phyloP scores from a whole-genome alignment of 2,329 filamentous ascomycete genomes.

The Diplodia sapinea region DNA sequence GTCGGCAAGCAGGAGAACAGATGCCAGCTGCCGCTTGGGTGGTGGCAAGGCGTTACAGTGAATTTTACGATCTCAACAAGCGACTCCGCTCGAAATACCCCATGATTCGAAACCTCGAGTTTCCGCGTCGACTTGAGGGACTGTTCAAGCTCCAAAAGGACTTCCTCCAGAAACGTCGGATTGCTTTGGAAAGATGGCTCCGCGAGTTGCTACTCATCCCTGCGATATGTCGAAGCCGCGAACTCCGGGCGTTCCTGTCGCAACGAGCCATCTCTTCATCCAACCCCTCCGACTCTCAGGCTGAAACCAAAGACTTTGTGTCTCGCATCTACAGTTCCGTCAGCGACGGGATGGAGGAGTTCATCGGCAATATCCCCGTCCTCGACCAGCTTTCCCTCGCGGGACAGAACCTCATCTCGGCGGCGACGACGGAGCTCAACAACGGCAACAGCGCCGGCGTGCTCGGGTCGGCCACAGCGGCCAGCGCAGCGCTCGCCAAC shows the following conservation, averaged over 20 bases:
- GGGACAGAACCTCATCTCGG: slow-evolving; percentile 86
- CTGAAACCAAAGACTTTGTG: slow-evolving; percentile 77
- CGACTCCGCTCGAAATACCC: slow-evolving; percentile 83
- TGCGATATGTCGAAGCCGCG: slow-evolving; percentile 91
- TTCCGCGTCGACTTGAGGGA: slow-evolving; percentile 80
- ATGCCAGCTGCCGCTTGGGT: slow-evolving; percentile 97
- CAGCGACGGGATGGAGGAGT: slow-evolving; percentile 97
- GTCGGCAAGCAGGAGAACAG: slow-evolving; percentile 86
- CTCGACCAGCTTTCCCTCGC: slow-evolving; percentile 92
- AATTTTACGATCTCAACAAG: slow-evolving; percentile 95
- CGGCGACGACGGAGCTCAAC: slow-evolving; percentile 63
- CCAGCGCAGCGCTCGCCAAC: slow-evolving; percentile 53
- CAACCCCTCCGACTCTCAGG: slow-evolving; percentile 67
- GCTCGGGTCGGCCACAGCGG: slow-evolving; percentile 45
- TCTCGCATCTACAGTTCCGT: slow-evolving; percentile 95
- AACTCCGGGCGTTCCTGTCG: slow-evolving; percentile 89
- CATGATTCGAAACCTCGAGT: slow-evolving; percentile 86
- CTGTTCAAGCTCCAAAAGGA: slow-evolving; percentile 97
- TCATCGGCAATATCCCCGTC: slow-evolving; percentile 92
- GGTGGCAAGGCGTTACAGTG: slow-evolving; percentile 90
- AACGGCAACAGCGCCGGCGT: slow-evolving; percentile 37
- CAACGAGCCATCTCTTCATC: slow-evolving; percentile 78
- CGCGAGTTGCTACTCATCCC: slow-evolving; percentile 78
- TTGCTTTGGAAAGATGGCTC: slow-evolving; percentile 85
- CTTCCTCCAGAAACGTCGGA: slow-evolving; percentile 86